phyloP scores from a whole-genome alignment of 2,329 filamentous ascomycete genomes.

The Arthrinium phaeospermum region DNA sequence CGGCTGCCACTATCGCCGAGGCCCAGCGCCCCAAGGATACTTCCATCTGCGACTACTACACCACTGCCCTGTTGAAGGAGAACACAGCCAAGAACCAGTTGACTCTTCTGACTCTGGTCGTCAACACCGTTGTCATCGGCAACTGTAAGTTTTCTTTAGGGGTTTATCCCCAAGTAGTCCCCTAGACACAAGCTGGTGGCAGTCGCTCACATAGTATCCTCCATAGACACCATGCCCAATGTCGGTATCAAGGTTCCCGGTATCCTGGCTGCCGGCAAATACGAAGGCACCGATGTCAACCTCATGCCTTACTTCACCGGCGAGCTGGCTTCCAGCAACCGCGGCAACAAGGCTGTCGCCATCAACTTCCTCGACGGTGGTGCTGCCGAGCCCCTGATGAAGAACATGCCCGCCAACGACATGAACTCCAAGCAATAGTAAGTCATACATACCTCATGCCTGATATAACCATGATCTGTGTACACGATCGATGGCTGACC shows the following conservation, averaged over 20 bases:
- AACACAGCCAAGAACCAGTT: conserved; percentile 65
- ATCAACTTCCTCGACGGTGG: conserved; percentile 68
- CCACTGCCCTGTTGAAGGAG: conserved; percentile 60
- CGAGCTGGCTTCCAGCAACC: conserved; percentile 58
- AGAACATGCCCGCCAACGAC: conserved; percentile 59
- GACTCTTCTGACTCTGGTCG: conserved; percentile 59
- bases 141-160: conserved; percentile 50
- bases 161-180: not conserved
- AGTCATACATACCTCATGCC: conserved; percentile 27
- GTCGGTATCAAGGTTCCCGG: conserved; percentile 59
- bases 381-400: conserved; percentile 58
- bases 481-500: not conserved
- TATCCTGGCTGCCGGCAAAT: conserved; percentile 58
- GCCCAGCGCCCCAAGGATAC: conserved; percentile 55
- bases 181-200: not conserved
- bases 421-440: conserved; percentile 62
- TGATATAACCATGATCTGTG: no score
- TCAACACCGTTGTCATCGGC: conserved; percentile 70
- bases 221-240: conserved; percentile 57
- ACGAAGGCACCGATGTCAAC: conserved; percentile 58
- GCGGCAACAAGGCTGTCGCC: conserved; percentile 50
- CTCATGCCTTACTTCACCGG: conserved; percentile 67
- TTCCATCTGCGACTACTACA: conserved; percentile 69
- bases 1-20: conserved; percentile 32
- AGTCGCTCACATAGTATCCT: not conserved